Evolutionary conservation across 1,284 basidiomycete genomes (phyloP).

Genomic region (Mycena citricolor): DNA sequence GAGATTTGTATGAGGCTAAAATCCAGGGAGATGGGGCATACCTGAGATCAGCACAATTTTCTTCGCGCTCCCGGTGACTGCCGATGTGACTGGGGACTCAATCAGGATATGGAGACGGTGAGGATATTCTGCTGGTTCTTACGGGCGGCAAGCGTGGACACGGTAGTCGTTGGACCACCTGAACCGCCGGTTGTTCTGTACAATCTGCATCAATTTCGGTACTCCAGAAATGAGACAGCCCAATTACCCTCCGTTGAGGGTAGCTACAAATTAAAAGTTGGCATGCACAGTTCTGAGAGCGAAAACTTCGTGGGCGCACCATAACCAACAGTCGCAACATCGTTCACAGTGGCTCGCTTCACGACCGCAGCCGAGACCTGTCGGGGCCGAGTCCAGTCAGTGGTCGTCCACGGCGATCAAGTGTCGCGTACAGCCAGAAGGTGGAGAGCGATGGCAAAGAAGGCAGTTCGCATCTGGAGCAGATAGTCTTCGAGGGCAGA

Average conservation of each 20-base stretch:
- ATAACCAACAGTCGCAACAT: constrained; percentile 10
- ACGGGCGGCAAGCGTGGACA: constrained; percentile 7
- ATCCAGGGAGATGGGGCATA: constrained; percentile 12
- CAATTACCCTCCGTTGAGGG: constrained; percentile 7
- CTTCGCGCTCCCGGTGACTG: constrained; percentile 41
- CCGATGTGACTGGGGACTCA: constrained; percentile 32
- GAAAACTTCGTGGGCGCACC: not conserved
- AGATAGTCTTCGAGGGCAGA: too few relatives aligned
- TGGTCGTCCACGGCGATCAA: too few relatives aligned
- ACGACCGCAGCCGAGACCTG: constrained; percentile 4
- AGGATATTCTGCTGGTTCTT: constrained; percentile 19
- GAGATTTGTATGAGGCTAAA: not conserved
- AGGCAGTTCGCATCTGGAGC: constrained; percentile 6
- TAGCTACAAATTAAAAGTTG: not conserved
- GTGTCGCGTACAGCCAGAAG: not conserved
- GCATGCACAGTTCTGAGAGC: not conserved
- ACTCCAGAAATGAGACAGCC: not conserved
- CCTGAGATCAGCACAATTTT: constrained; percentile 48
- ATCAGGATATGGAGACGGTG: constrained; percentile 35
- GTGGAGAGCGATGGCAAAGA: constrained; percentile 7
- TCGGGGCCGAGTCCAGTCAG: not conserved
- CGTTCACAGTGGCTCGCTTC: constrained; percentile 5
- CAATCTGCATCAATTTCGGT: not conserved
- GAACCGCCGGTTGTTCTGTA: constrained; percentile 43
- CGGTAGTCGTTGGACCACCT: constrained; percentile 36